Evolutionary conservation across 768 basidiomycete species (phyloP), one percentile per base, ranked within the genome.

Genomic region (Pholiota molesta): DNA sequence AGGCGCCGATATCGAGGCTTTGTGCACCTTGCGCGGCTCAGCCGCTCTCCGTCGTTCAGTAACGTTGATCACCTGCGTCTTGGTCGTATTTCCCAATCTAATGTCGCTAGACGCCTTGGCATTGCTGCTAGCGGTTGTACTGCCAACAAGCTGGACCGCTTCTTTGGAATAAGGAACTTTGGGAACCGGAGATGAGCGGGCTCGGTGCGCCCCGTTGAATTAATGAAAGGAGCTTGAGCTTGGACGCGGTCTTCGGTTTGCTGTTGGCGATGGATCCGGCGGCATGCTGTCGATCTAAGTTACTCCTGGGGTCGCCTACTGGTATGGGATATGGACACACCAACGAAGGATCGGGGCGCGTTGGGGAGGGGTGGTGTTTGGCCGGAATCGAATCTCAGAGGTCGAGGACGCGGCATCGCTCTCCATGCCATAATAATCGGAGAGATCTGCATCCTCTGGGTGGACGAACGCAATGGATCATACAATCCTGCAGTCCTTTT

Each of bases 91-190:
- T 49, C n/a, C 47, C 5, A 13, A 5, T 8, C 13, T 26, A 19
- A 3, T 49, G 13, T 10, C 11, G 13, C n/a, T 14, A 9, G 23
- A 13, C 21, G n/a, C 2, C 21, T 49, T 21, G 11, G 11, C 9
- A 1, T 23, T 21, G 29, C 53, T 28, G 10, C 58, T 14, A 10
- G n/a, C n/a, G 8, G 17, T n/a, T 14, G 44, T 19, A 40, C 44
- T 55, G 56, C 37, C 42, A 47, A 23, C 11, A 55, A 35, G 61
- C 61, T 33, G 55, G 47, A 49, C 47, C 47, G 44, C 62, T 70
- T 71, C 53, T 66, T 71, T 17, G 69, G 65, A 39, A 64, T 55
- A 23, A 71, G 61, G 23, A 72, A 57, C 21, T 62, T 68, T 13
- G 65, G 54, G 51, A 72, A 55, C 5, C 47, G 47, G 23, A 23